Percentiles rank a stretch among this genome's conserved stretches.
Evolutionary conservation across 768 basidiomycete species (phyloP).

Genomic region (Xerocomus spinulosus): DNA sequence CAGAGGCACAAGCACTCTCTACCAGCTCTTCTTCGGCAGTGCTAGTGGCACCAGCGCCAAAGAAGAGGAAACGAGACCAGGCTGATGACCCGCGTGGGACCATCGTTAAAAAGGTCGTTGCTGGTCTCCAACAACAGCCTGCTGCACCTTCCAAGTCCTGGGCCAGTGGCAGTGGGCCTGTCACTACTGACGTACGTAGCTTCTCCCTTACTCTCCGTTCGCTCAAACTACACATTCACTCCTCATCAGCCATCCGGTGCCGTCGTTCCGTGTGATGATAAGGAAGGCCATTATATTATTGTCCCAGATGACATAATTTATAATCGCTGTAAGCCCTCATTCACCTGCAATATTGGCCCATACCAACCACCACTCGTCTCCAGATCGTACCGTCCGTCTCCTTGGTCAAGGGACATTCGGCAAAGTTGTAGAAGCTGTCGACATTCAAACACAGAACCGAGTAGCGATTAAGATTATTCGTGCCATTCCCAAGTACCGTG

Average conservation of each 20-base stretch:
- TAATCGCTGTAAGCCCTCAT: constrained; percentile 62
- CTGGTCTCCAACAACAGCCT: constrained; percentile 47
- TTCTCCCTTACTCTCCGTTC: constrained; percentile 5
- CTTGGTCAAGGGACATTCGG: constrained; percentile 98
- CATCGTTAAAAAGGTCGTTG: constrained; percentile 56
- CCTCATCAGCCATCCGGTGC: constrained; percentile 56
- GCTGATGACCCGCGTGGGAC: constrained; percentile 69
- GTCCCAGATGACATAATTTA: constrained; percentile 85
- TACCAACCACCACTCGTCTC: constrained; percentile 15
- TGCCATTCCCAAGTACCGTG: constrained; percentile 96
- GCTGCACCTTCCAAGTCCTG: constrained; percentile 57
- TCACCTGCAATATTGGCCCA: not conserved
- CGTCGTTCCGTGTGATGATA: constrained; percentile 83
- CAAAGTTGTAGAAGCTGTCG: constrained; percentile 93
- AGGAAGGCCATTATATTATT: constrained; percentile 98
- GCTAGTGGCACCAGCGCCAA: constrained; percentile 64
- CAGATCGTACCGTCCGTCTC: constrained; percentile 88
- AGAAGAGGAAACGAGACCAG: constrained; percentile 81
- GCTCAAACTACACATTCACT: constrained; percentile 20
- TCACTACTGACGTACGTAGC: constrained; percentile 62
- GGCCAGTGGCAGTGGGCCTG: constrained; percentile 60
- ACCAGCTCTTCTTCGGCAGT: constrained; percentile 59
- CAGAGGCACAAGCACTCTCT: constrained; percentile 77
- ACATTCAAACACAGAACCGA: constrained; percentile 65
- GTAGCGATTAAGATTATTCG: constrained; percentile 99